phyloP scores from a whole-genome alignment of 805 yeast genomes.

The Candida ponderosae region DNA sequence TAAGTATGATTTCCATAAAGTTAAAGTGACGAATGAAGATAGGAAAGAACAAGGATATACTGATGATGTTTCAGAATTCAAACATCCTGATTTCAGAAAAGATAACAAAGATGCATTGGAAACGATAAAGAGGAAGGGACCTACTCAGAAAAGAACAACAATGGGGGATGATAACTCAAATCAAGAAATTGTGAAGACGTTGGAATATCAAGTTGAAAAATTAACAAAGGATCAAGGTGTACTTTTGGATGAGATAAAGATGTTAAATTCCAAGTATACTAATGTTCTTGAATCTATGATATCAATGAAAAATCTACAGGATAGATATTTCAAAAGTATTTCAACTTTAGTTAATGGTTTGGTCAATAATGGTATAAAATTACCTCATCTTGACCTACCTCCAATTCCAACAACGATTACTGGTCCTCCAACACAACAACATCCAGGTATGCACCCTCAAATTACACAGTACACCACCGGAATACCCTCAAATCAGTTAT shows the following conservation, averaged over 20 bases:
- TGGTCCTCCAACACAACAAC: conserved; percentile 1
- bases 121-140: conserved; percentile 78
- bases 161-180: conserved; percentile 17
- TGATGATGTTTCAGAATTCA: conserved; percentile 89
- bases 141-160: conserved; percentile 41
- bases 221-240: conserved; percentile 24
- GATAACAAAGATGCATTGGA: conserved; percentile 77
- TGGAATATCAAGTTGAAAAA: conserved; percentile 12
- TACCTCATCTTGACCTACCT: conserved; percentile 60
- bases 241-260: conserved; percentile 27
- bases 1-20: conserved; percentile 96
- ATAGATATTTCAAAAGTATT: conserved; percentile 46
- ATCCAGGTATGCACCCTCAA: neutral
- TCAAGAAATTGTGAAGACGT: conserved; percentile 9
- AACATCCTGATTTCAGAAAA: conserved; percentile 79
- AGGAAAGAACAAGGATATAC: conserved; percentile 50
- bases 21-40: conserved; percentile 64
- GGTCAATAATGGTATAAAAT: conserved; percentile 51
- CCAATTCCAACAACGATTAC: conserved; percentile 5
- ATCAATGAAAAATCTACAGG: conserved; percentile 47
- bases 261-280: conserved; percentile 50
- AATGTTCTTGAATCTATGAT: conserved; percentile 56
- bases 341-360: conserved; percentile 41
- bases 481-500: conserved; percentile 1
- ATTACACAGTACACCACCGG: neutral